Evolutionary conservation across 306 rosid genomes (phyloP).

Genomic region (Castanea mollissima): DNA sequence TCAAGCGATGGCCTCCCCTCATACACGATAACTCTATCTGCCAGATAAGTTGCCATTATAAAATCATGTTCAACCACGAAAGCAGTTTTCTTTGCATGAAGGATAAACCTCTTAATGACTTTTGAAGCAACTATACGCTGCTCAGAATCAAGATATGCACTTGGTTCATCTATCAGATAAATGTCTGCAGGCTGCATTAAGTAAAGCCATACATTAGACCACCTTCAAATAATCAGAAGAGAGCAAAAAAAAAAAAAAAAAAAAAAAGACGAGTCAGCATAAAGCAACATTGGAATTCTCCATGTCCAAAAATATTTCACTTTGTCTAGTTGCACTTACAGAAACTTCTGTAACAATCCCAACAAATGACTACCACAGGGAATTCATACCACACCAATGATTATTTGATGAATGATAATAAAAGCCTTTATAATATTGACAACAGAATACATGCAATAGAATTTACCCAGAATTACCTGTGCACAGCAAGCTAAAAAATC

Average conservation of each 20-base stretch:
- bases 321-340: not conserved
- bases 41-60: constrained; percentile 98
- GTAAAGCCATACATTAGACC: constrained; percentile 21
- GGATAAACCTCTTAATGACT: constrained; percentile 96
- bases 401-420: not conserved
- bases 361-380: not conserved
- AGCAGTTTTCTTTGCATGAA: constrained; percentile 97
- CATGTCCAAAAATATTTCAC: not conserved
- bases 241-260: no score
- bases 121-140: constrained; percentile 95
- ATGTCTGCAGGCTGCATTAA: constrained; percentile 92
- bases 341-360: not conserved
- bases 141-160: constrained; percentile 98
- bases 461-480: not conserved
- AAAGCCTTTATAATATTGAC: not conserved
- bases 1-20: constrained; percentile 86
- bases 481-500: not conserved
- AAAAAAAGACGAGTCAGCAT: not conserved
- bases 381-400: not conserved
- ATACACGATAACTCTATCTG: constrained; percentile 93
- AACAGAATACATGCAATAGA: not conserved
- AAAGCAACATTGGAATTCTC: not conserved
- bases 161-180: constrained; percentile 93
- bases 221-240: not conserved
- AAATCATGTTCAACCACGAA: constrained; percentile 97